These are phyloP conservation scores for Silene latifolia DNA, from an alignment of 148 eudicot species.

Conservation along the genomic window DNA sequence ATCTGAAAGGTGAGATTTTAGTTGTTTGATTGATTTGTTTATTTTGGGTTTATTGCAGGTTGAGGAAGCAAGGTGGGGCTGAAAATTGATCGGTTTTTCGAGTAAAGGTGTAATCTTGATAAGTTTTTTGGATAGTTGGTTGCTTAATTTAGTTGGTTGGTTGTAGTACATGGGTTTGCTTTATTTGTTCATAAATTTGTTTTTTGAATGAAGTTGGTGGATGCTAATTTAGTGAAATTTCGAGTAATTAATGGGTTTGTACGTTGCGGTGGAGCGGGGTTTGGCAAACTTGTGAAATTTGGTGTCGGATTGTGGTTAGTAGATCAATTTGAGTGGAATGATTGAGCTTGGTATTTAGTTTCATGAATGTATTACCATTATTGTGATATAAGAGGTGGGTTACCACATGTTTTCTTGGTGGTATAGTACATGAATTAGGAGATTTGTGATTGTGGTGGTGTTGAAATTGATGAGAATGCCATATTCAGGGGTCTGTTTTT, in stretches of 20 bases:
- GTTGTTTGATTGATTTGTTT: neutral
- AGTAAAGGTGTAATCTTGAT: conserved; percentile 27
- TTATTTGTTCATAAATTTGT: neutral
- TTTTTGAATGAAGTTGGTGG: conserved; percentile 13
- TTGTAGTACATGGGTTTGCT: conserved; percentile 10
- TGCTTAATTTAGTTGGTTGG: conserved; percentile 12
- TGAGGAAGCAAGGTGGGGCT: conserved; percentile 9
- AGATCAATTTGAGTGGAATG: conserved; percentile 13
- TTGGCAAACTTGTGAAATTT: conserved; percentile 6
- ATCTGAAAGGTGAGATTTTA: too few relatives aligned
- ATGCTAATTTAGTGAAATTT: conserved; percentile 12
- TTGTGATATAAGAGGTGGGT: conserved; percentile 21
- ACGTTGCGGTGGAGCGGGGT: conserved; percentile 5
- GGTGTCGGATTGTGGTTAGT: conserved; percentile 10
- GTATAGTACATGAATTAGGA: conserved; percentile 20
- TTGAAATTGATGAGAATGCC: conserved; percentile 38
- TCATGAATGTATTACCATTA: conserved; percentile 19
- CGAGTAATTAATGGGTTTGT: conserved; percentile 11
- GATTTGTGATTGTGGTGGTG: conserved; percentile 20
- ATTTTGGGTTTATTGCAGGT: conserved; percentile 20
- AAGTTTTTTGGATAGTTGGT: conserved; percentile 12
- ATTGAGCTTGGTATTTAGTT: conserved; percentile 20
- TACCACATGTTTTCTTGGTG: conserved; percentile 26
- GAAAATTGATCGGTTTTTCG: conserved; percentile 6
- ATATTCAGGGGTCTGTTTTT: conserved; percentile 26